These are phyloP conservation scores for Cutaneotrichosporon sp. DNA, from an alignment of 1,284 basidiomycete genomes.

Conservation along the genomic window DNA sequence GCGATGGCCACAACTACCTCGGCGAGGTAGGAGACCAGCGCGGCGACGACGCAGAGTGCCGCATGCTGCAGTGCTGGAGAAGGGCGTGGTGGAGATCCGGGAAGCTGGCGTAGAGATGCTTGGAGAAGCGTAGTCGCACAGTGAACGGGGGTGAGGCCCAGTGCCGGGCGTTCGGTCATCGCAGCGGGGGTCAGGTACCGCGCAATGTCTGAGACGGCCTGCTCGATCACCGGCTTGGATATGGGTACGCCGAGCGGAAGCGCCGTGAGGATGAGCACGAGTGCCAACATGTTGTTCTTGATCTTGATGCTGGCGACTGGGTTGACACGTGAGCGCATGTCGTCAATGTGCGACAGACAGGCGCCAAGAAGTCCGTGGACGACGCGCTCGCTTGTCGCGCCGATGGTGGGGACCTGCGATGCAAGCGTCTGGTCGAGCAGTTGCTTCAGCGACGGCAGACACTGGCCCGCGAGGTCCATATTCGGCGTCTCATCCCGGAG, in stretches of 20 bases:
- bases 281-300: slow-evolving; percentile 85
- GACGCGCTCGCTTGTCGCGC: slow-evolving; percentile 54
- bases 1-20: slow-evolving; percentile 63
- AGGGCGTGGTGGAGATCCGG: slow-evolving; percentile 25
- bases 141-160: slow-evolving; percentile 80
- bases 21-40: slow-evolving; percentile 73
- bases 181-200: slow-evolving; percentile 62
- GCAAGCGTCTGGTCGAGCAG: slow-evolving; percentile 61
- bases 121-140: slow-evolving; percentile 78
- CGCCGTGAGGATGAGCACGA: slow-evolving; percentile 80
- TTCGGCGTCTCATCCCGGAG: slow-evolving; percentile 78
- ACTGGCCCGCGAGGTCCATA: slow-evolving; percentile 73
- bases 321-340: slow-evolving; percentile 81
- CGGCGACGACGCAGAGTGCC: slow-evolving; percentile 70
- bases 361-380: slow-evolving; percentile 83
- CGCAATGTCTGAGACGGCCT: slow-evolving; percentile 77
- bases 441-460: slow-evolving; percentile 72
- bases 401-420: slow-evolving; percentile 39
- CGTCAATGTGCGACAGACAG: slow-evolving; percentile 82
- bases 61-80: slow-evolving; percentile 67
- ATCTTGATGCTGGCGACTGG: slow-evolving; percentile 74
- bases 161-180: slow-evolving; percentile 62
- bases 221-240: slow-evolving; percentile 74
- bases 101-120: slow-evolving; percentile 53
- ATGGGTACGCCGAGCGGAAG: slow-evolving; percentile 68